Base-by-base conservation (phyloP, 2,329 filamentous ascomycete species). In the Phaeosphaeriaceae sp. region DNA sequence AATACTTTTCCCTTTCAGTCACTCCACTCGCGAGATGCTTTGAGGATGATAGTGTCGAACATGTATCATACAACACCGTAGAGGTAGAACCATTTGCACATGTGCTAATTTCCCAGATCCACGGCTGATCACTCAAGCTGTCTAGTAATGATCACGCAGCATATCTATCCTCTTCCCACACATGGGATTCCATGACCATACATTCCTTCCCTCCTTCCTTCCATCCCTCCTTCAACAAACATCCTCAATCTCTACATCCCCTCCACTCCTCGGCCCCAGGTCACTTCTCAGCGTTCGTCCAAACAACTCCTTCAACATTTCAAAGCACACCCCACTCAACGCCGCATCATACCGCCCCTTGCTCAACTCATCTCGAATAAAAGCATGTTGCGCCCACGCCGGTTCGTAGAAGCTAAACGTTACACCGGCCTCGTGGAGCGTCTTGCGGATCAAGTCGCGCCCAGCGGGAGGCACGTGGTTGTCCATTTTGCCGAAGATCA, bases 281-380 rank as follows among this genome's bases (percentile, higher is more conserved):
- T 97, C 93, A 3, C 89, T 85, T 80, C 91, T 91, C 73, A 97
- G 79, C 0, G 86, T 88, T 21, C 93, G 83, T 0, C 87, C 88
- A 78, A 97, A 97, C 58, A 97, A 72, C 81, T 97, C 93, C 17
- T 95, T 82, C 69, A 97, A 79, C 77, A 97, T 90, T 82, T 96
- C 91, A 74, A 96, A 97, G 80, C 93, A 97, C 36, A 94, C 86
- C 73, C 93, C 94, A 3, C 89, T 88, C 56, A 97, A 84, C 20
- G 91, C 92, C 0, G 93, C 91, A 75, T 97, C 93, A 72, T 97
- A 97, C 24, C 93, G 85, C n/a, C 93, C 93, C 80, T 97, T 97
- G 77, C 90, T 93, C 58, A 95, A 82, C 81, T 97, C 93, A 72
- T 50, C 53, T 25, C 51, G 7, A 31, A 46, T 47, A 48, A 52